A percentile compares a stretch with the other conserved stretches of the same genome.
These are phyloP conservation scores for Yamadazyma friedrichii DNA, from an alignment of 1,139 yeast genomes.

Conservation along the genomic window DNA sequence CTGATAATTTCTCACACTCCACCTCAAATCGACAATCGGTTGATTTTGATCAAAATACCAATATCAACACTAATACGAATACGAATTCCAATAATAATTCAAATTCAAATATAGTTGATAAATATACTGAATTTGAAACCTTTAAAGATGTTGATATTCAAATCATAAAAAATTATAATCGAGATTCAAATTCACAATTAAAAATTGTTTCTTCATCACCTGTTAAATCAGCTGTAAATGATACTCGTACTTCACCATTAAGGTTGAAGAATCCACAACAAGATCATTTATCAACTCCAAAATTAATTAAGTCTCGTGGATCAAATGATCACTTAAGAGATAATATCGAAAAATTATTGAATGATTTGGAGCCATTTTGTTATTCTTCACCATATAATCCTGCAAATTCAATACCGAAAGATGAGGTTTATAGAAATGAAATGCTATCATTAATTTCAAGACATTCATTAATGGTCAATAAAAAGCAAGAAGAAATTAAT, in stretches of 20 bases:
- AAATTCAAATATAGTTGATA: conserved; percentile 10
- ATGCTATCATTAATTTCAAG: conserved; percentile 26
- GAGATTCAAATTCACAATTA: conserved; percentile 4
- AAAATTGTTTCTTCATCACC: conserved; percentile 11
- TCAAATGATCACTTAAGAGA: not conserved
- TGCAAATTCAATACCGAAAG: conserved; percentile 7
- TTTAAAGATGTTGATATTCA: conserved; percentile 16
- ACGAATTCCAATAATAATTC: not conserved
- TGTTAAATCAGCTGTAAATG: not conserved
- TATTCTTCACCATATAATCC: conserved; percentile 3
- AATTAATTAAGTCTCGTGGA: not conserved
- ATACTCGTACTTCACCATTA: not conserved
- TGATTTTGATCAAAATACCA: not conserved
- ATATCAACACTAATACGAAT: not conserved
- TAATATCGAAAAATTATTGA: not conserved
- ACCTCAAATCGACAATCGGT: conserved; percentile 11
- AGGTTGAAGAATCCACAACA: not conserved
- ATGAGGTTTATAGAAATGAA: conserved; percentile 23
- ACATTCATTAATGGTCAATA: conserved; percentile 23
- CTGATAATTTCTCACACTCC: conserved; percentile 13
- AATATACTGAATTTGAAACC: conserved; percentile 16
- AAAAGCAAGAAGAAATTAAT: conserved; percentile 30
- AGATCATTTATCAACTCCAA: not conserved
- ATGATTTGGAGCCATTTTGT: not conserved
- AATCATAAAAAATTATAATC: conserved; percentile 12